Evolutionary conservation across 306 rosid genomes (phyloP), one percentile per base, ranked within the genome.

Genomic region (Castanea mollissima): DNA sequence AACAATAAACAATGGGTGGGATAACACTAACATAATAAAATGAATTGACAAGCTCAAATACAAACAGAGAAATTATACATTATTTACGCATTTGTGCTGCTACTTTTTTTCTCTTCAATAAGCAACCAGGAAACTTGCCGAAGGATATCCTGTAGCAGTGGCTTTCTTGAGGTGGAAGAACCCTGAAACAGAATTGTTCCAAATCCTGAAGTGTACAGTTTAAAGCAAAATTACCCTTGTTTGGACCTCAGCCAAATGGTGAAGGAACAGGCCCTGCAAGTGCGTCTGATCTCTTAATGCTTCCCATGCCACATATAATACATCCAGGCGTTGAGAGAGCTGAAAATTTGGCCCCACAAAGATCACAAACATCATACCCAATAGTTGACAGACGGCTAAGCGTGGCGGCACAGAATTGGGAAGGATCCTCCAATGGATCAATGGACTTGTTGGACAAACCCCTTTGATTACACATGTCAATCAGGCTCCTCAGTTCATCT

Each of bases 341-440:
- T 0, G 98, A 95, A 86, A 95, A 95, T 83, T 93, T 95, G 69
- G 99, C 92, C 44, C 99, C 99, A 41, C 99, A 95, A 52, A 91
- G 96, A 87, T 95, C 98, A 68, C 98, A 95, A n/a, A 95, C 94
- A 86, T 95, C 99, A 73, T 95, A 93, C 56, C 99, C 99, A 54
- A 95, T 95, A 29, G 99, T 93, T 3, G 99, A 91, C 62, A 95
- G 83, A 73, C 99, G 94, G 88, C 99, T 91, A 57, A 93, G 93
- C 15, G 99, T 95, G 84, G 96, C 98, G 0, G 92, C 88, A 73
- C 99, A 95, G 84, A 95, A 95, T 74, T 90, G 97, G 1, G 99
- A 95, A 57, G 99, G 99, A 81, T 95, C 99, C 87, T 95, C 99
- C 67, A 86, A 71, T 31, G 98, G 98, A 86, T 93, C 96, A 64